These are phyloP conservation scores for Endotrypanum monterogeii DNA, from an alignment of 208 protist genomes.

Conservation along the genomic window DNA sequence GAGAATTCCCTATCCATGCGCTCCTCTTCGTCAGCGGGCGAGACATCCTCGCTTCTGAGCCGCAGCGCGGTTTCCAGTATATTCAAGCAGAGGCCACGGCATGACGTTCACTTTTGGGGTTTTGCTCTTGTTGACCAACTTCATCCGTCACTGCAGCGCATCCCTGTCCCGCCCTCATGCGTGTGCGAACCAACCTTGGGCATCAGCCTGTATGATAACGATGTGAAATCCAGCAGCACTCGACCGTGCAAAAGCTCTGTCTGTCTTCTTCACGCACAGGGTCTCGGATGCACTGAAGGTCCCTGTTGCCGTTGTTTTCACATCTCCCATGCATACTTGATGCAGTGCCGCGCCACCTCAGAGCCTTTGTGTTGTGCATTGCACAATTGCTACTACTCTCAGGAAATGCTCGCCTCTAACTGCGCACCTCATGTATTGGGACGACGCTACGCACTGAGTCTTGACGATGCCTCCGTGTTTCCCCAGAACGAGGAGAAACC, in stretches of 20 bases:
- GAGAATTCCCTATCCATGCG: slow-evolving; percentile 29
- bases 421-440: slow-evolving; percentile 38
- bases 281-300: slow-evolving; percentile 33
- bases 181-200: slow-evolving; percentile 43
- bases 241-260: slow-evolving; percentile 52
- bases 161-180: slow-evolving; percentile 48
- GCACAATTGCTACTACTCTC: slow-evolving; percentile 67
- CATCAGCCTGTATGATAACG: slow-evolving; percentile 53
- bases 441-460: slow-evolving; percentile 34
- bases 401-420: slow-evolving; percentile 46
- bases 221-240: slow-evolving; percentile 48
- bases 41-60: slow-evolving; percentile 24
- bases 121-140: slow-evolving; percentile 55
- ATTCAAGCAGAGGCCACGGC: slow-evolving; percentile 23
- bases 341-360: slow-evolving; percentile 34
- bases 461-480: slow-evolving; percentile 34
- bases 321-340: slow-evolving; percentile 39
- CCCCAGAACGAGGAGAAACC: slow-evolving; percentile 26
- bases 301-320: slow-evolving; percentile 46
- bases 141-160: slow-evolving; percentile 46
- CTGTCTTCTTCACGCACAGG: slow-evolving; percentile 40
- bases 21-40: slow-evolving; percentile 23
- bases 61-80: slow-evolving; percentile 2
- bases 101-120: slow-evolving; percentile 44
- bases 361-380: slow-evolving; percentile 49